Conservation (phyloP, 768 basidiomycete species). For the Mycena venus region DNA sequence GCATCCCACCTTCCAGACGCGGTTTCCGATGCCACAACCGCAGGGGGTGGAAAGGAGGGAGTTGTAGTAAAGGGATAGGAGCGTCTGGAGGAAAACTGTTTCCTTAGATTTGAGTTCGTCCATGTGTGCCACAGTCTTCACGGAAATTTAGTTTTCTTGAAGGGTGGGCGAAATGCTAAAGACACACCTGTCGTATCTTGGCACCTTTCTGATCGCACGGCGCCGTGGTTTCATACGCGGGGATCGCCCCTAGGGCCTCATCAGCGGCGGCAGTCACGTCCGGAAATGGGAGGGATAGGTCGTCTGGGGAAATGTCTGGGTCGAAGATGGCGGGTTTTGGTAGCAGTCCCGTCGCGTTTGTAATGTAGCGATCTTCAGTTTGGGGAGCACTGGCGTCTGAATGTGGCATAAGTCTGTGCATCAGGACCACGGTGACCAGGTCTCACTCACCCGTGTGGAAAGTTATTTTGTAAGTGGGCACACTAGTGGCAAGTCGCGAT, state of each 20-base stretch:
- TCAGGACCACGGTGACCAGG: too few relatives aligned
- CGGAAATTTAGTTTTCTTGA: neutral
- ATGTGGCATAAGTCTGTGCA: neutral
- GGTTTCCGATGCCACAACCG: neutral
- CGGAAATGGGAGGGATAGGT: too few relatives aligned
- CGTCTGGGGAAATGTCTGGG: neutral
- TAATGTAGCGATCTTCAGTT: neutral
- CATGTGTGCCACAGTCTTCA: conserved; percentile 4
- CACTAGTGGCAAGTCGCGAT: neutral
- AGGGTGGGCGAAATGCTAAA: too few relatives aligned
- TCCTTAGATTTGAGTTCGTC: neutral
- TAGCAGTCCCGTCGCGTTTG: neutral
- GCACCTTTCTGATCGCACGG: neutral
- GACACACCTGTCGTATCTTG: conserved; percentile 2
- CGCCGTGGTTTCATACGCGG: neutral
- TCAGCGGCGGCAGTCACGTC: too few relatives aligned
- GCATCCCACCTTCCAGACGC: too few relatives aligned
- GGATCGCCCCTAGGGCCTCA: neutral
- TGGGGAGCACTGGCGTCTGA: neutral
- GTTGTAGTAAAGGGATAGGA: neutral
- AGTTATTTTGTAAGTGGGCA: neutral
- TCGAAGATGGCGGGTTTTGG: neutral
- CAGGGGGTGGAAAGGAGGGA: too few relatives aligned
- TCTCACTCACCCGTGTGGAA: neutral
- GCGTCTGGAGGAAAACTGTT: neutral